Base-by-base conservation (phyloP, 768 basidiomycete species). In the Pleurotus salmoneostramineus region DNA sequence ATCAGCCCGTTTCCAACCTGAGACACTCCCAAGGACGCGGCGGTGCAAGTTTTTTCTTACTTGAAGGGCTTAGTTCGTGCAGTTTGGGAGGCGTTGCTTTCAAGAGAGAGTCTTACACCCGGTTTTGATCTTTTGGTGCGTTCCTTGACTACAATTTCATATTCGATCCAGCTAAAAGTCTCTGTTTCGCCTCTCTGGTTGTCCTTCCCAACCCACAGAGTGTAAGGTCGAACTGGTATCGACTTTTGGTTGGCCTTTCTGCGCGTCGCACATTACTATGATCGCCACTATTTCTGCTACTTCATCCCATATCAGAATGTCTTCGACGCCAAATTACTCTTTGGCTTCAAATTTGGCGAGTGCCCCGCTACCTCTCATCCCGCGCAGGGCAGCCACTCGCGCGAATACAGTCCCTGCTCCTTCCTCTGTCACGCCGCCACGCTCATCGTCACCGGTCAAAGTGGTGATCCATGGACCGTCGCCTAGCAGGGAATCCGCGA, bases 321-420 rank as follows among this genome's bases (percentile, higher is more conserved):
- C 71, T 50, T 68, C 73, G 43, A 57, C 67, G 6, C 69, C 69
- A 60, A 67, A 74, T 34, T 64, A 71, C 60, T 64, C 74, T 48
- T 72, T 71, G 48, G 67, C 72, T 58, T 72, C 82, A 43, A 89
- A 85, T 68, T 69, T 76, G 33, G 84, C 88, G 34, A 78, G 82
- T 2, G 73, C 74, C 6, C 80, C 87, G 56, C 79, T 88, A n/a
- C 87, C 87, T 12, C 73, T 80, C 51, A 76, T 89, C 54, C 85
- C 89, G 37, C 80, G 85, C 55, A 74, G 86, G 49, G 65, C 74
- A 4, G 68, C 70, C 51, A 69, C 65, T 35, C 62, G 60, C 62
- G 62, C 63, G 63, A 69, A 69, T 62, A 48, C 69, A 32, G 56
- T 31, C 47, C 36, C 61, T 45, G 59, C 60, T 31, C 51, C 58